Evolutionary conservation across 768 basidiomycete species (phyloP).

Genomic region (Myochromella boudieri): DNA sequence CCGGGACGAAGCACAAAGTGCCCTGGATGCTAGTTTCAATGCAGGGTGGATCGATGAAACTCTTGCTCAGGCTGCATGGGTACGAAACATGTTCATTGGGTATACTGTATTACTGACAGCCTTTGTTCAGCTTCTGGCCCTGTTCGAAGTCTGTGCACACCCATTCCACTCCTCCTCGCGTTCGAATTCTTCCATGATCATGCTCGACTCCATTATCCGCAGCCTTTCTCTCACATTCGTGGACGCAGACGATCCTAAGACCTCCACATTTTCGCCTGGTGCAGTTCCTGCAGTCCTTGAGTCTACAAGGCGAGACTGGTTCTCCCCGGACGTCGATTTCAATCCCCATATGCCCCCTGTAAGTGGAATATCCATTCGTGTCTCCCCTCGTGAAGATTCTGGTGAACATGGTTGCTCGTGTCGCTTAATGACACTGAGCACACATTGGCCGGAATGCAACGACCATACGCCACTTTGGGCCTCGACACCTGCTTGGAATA

Average conservation of each 20-base stretch:
- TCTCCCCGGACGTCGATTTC: conserved; percentile 20
- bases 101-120: conserved; percentile 1
- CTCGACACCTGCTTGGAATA: conserved; percentile 63
- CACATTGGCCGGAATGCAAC: conserved; percentile 46
- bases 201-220: conserved; percentile 70
- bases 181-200: conserved; percentile 52
- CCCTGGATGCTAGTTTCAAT: conserved; percentile 69
- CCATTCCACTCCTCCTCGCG: conserved; percentile 57
- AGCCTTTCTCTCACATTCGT: conserved; percentile 57
- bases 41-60: conserved; percentile 73
- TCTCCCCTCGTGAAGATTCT: conserved; percentile 7
- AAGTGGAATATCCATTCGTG: background rate
- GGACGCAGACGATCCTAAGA: conserved; percentile 55
- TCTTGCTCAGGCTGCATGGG: conserved; percentile 77
- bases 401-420: conserved; percentile 44
- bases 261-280: conserved; percentile 47
- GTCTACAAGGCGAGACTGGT: conserved; percentile 19
- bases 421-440: conserved; percentile 46
- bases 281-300: conserved; percentile 46
- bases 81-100: conserved; percentile 28
- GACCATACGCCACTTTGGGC: conserved; percentile 65
- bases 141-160: conserved; percentile 74
- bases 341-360: conserved; percentile 12
- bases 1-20: conserved; percentile 66
- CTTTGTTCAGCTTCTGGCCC: conserved; percentile 52